Percentiles rank a stretch among this genome's conserved stretches.
phyloP scores from a whole-genome alignment of 2,329 filamentous ascomycete species.

The Penicillium sp. region DNA sequence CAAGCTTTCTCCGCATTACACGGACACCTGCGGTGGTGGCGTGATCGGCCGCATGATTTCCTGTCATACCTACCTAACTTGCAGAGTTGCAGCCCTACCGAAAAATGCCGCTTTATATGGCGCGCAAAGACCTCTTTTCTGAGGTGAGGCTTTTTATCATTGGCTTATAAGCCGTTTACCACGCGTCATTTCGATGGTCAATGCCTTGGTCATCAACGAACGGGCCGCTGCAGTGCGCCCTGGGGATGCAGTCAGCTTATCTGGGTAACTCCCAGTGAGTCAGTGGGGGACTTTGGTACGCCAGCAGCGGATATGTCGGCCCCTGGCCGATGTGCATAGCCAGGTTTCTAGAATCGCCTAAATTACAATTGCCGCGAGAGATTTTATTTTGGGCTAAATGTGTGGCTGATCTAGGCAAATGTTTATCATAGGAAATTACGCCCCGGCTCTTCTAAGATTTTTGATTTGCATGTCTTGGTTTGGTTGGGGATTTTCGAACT shows the following conservation, averaged over 20 bases:
- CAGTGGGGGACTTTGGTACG: constrained; percentile 4
- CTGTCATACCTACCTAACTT: constrained; percentile 18
- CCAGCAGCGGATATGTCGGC: constrained; percentile 4
- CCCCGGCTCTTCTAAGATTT: not conserved
- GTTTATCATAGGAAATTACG: not conserved
- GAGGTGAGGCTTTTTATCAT: not conserved
- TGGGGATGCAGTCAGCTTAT: constrained; percentile 9
- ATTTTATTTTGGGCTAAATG: not conserved
- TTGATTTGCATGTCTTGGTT: not conserved
- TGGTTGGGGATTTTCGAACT: not conserved
- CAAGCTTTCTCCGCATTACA: constrained; percentile 9
- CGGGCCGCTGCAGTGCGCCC: constrained; percentile 9
- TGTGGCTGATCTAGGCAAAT: not conserved
- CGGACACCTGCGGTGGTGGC: constrained; percentile 10
- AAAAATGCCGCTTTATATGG: not conserved
- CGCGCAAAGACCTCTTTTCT: not conserved
- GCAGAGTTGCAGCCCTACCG: constrained; percentile 11
- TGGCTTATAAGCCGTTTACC: not conserved
- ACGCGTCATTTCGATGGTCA: not conserved
- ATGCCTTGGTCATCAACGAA: constrained; percentile 1
- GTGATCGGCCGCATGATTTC: constrained; percentile 7
- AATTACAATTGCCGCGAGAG: constrained; percentile 7
- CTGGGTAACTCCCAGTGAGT: not conserved
- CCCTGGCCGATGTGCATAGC: not conserved
- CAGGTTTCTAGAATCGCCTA: constrained; percentile 1